A percentile compares a stretch with the other conserved stretches of the same genome.
These are phyloP conservation scores for Aspergillus brunneoviolaceus DNA, from an alignment of 2,329 filamentous ascomycete species.

Conservation along the genomic window DNA sequence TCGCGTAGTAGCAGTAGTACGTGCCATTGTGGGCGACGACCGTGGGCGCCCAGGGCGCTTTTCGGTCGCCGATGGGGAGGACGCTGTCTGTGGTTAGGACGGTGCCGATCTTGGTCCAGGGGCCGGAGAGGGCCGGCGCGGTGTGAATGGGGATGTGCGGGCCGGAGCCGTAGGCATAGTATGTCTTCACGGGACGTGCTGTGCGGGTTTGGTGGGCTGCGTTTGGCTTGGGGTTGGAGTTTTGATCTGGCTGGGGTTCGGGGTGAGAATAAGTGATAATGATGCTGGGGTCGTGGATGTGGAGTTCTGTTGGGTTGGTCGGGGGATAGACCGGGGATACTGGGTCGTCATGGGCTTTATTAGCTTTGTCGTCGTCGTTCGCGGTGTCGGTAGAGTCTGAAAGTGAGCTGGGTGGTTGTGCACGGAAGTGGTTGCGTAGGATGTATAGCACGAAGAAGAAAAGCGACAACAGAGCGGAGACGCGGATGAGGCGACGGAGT, in stretches of 20 bases:
- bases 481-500: not conserved
- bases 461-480: not conserved
- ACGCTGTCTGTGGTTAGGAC: slow-evolving; percentile 32
- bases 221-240: not conserved
- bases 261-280: slow-evolving; percentile 19
- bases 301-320: slow-evolving; percentile 14
- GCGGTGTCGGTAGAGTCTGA: not conserved
- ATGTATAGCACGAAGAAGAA: not conserved
- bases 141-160: slow-evolving; percentile 32
- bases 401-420: not conserved
- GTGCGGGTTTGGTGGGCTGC: no score
- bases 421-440: not conserved
- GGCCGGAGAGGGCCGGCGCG: slow-evolving; percentile 29
- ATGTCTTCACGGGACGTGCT: slow-evolving; percentile 5
- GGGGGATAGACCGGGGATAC: not conserved
- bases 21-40: slow-evolving; percentile 55
- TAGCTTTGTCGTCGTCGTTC: not conserved
- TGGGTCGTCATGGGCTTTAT: not conserved
- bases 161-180: slow-evolving; percentile 36
- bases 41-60: slow-evolving; percentile 57
- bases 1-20: slow-evolving; percentile 67
- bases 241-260: not conserved
- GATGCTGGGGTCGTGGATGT: slow-evolving; percentile 37
- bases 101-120: slow-evolving; percentile 31
- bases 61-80: slow-evolving; percentile 35